These are phyloP conservation scores for Ophiocordyceps camponoti-saundersi DNA, from an alignment of 2,329 filamentous ascomycete species.

Conservation along the genomic window DNA sequence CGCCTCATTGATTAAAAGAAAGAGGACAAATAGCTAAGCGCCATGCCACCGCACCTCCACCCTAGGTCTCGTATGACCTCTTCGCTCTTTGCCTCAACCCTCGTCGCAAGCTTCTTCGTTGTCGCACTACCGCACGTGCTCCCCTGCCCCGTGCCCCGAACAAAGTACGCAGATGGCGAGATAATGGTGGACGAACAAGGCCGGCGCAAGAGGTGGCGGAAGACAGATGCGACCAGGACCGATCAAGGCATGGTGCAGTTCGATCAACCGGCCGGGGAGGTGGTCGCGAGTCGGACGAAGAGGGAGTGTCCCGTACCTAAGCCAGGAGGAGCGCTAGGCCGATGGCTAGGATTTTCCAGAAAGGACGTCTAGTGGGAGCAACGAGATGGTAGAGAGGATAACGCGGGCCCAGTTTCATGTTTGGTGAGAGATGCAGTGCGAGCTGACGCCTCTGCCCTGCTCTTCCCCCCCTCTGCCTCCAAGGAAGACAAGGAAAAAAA, in stretches of 20 bases:
- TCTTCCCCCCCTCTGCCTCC: neutral
- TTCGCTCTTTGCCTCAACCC: constrained; percentile 85
- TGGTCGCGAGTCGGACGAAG: constrained; percentile 18
- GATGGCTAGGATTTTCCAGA: constrained; percentile 53
- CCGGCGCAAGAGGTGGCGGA: constrained; percentile 25
- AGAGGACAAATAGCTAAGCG: neutral
- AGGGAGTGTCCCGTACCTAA: constrained; percentile 89
- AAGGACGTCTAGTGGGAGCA: constrained; percentile 6
- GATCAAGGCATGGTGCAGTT: constrained; percentile 28
- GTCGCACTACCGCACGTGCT: constrained; percentile 81
- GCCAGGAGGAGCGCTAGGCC: constrained; percentile 60
- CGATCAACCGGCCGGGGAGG: constrained; percentile 16
- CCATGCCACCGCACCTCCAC: constrained; percentile 78
- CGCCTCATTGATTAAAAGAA: neutral
- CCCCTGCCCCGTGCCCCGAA: constrained; percentile 72
- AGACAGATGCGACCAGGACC: constrained; percentile 21
- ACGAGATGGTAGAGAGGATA: constrained; percentile 4
- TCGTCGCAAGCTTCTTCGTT: constrained; percentile 79
- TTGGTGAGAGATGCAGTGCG: constrained; percentile 5
- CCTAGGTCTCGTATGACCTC: constrained; percentile 86
- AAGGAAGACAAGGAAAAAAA: neutral
- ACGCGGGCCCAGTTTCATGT: constrained; percentile 4
- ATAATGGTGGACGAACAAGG: constrained; percentile 27
- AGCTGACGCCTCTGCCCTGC: too few relatives aligned
- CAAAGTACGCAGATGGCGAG: constrained; percentile 56